Base-by-base conservation (phyloP, 2,329 filamentous ascomycete genomes). In the Colletotrichum horii region DNA sequence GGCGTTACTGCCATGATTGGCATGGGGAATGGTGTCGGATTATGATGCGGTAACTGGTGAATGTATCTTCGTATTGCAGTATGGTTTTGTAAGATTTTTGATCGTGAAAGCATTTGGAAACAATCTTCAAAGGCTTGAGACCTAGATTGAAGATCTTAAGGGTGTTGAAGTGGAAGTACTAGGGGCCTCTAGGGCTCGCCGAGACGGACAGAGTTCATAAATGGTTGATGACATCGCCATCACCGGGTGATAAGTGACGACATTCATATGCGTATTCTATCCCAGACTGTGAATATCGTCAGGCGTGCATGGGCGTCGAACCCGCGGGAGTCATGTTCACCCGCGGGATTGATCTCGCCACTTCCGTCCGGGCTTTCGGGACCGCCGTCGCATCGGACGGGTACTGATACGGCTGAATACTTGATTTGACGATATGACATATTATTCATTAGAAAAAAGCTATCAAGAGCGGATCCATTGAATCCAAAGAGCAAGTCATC, bases 401-500 rank as follows among this genome's bases (percentile, higher is more conserved):
- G 11, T 52, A 52, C 11, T 52, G 22, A 12, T 12, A 52, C 43
- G 11, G 3, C 43, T 52, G 26, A 52, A 66, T 30, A 3, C 19
- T 66, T 48, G 15, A 24, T n/a, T 22, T 55, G 43, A 22, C 7
- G 6, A 52, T 52, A 12, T 22, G 11, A 22, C 19, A 7, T 48
- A 14, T 52, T 22, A 8, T 28, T 34, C 36, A 77, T 38, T 77
- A 78, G 7, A 77, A 69, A 69, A 15, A 79, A 79, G 30, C 77
- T 79, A n/a, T 81, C 82, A 22, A 81, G 78, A 22, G 78, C 79
- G 9, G 81, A 79, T 8, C 81, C 80, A 55, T 83, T 82, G 48
- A 83, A 82, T 2, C 82, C 82, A 65, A 83, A 83, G 3, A 83
- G 79, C 4, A 80, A 75, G 62, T 83, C 81, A 38, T 83, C 82